These are phyloP conservation scores for Pythium chondricola DNA, from an alignment of 352 stramenopile species.

Conservation along the genomic window DNA sequence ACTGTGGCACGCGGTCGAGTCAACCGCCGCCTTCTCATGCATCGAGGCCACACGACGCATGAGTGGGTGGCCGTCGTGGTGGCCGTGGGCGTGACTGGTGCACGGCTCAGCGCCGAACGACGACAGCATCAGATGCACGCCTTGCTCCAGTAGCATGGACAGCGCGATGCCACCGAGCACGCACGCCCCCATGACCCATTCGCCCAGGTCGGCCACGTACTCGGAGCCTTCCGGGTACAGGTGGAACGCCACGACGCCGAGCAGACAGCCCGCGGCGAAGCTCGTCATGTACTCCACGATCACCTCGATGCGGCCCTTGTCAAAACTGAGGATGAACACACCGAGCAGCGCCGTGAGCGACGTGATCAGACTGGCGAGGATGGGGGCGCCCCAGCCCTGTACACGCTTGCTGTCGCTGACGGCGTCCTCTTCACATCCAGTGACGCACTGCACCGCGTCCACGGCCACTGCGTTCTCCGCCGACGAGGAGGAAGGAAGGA, in stretches of 20 bases:
- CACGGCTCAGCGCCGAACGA: conserved; percentile 19
- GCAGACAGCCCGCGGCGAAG: conserved; percentile 24
- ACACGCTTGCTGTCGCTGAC: background rate
- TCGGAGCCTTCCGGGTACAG: conserved; percentile 27
- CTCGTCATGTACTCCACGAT: conserved; percentile 29
- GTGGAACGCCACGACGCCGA: conserved; percentile 35
- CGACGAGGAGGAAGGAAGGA: background rate
- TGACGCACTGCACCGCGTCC: conserved; percentile 11
- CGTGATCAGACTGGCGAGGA: conserved; percentile 19
- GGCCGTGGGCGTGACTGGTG: background rate
- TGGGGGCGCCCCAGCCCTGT: conserved; percentile 13
- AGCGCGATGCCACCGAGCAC: conserved; percentile 25
- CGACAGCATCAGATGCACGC: conserved; percentile 21
- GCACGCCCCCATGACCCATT: conserved; percentile 27
- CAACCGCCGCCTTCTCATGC: background rate
- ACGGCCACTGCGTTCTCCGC: conserved; percentile 7
- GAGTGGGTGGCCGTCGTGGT: background rate
- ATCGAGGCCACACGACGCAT: no score
- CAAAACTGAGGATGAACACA: conserved; percentile 20
- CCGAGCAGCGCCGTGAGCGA: conserved; percentile 23
- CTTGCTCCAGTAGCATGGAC: conserved; percentile 26
- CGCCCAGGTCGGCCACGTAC: conserved; percentile 22
- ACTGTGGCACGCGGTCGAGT: background rate
- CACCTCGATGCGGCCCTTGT: conserved; percentile 14
- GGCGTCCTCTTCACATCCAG: conserved; percentile 1